Evolutionary conservation across 345 rosid genomes (phyloP).

Genomic region (Lepidium aucheri): DNA sequence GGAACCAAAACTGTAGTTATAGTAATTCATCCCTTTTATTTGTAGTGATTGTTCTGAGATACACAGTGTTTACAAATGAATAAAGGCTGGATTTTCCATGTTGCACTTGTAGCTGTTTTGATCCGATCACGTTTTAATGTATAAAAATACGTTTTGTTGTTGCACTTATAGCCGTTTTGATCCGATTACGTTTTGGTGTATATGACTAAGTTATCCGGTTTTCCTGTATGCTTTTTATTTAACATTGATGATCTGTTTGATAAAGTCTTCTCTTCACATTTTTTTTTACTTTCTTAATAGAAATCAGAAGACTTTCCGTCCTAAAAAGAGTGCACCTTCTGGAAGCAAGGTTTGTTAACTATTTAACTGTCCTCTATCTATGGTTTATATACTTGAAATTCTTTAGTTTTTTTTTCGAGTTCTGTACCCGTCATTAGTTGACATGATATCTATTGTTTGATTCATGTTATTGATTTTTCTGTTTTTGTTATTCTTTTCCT

Average conservation of each 20-base stretch:
- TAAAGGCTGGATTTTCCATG: not conserved
- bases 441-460: not conserved
- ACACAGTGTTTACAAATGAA: not conserved
- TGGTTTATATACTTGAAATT: not conserved
- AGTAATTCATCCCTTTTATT: not conserved
- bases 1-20: not conserved
- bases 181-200: not conserved
- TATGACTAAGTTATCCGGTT: not conserved
- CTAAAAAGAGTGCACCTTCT: slow-evolving; percentile 94
- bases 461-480: not conserved
- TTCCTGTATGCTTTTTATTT: not conserved
- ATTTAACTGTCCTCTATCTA: not conserved
- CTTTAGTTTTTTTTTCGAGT: not conserved
- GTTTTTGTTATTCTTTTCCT: not conserved
- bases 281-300: slow-evolving; percentile 33
- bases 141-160: not conserved
- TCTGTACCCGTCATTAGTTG: not conserved
- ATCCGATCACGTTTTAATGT: not conserved
- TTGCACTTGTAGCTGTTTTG: not conserved
- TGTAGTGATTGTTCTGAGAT: not conserved
- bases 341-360: slow-evolving; percentile 82
- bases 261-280: not conserved
- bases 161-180: not conserved
- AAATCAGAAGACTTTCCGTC: slow-evolving; percentile 96
- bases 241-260: not conserved